Evolutionary conservation across 1,284 basidiomycete genomes (phyloP), one percentile per base, ranked within the genome.

Genomic region (Cerioporus squamosus): DNA sequence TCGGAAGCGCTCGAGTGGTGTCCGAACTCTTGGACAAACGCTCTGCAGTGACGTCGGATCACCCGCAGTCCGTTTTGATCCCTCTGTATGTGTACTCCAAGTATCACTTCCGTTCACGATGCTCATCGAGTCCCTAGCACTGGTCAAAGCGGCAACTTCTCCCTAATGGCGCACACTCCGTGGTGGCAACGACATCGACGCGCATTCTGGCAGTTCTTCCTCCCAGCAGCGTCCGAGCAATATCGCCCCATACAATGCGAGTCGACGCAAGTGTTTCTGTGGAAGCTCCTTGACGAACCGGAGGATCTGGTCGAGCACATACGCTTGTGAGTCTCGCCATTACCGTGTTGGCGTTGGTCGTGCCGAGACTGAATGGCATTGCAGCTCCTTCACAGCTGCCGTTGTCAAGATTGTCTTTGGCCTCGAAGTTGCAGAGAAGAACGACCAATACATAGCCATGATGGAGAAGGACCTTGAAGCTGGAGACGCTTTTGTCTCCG

Each of bases 331-430:
- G 49, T 42, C n/a, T 42, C n/a, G 5, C 40, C n/a, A 15, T n/a
- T n/a, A n/a, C n/a, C n/a, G n/a, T n/a, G n/a, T n/a, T n/a, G n/a
- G n/a, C n/a, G n/a, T n/a, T n/a, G n/a, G n/a, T n/a, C n/a, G n/a
- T n/a, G n/a, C n/a, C n/a, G n/a, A n/a, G 14, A 15, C 33, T 10
- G 33, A 36, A 10, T 4, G 9, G 15, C 10, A 20, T 38, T n/a
- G 38, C 42, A 57, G 64, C 12, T 49, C 61, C 14, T 56, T 61
- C 8, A 47, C 60, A 2, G 51, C 61, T 17, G 58, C 60, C 31
- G 60, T 67, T n/a, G 38, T 69, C 17, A 59, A 60, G 31, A 52
- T 66, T 18, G 45, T 54, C 9, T 70, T 68, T 29, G 68, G 64
- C 17, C 18, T 55, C 9, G 52, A 61, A 1, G 42, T 66, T 8